Evolutionary conservation across 2,329 filamentous ascomycete genomes (phyloP).

Genomic region (Elsinoe necatrix): DNA sequence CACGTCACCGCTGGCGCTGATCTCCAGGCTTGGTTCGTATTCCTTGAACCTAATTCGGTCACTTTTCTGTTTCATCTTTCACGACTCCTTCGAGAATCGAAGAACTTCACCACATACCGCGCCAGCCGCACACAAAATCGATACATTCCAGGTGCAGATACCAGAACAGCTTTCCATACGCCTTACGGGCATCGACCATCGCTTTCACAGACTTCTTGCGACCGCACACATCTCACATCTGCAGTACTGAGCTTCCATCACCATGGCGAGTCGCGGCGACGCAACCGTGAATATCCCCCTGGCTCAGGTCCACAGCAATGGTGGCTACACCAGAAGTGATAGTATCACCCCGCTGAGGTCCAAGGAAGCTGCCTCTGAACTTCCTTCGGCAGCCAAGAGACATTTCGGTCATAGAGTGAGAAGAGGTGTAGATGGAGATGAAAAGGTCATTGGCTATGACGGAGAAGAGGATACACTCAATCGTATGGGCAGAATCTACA

Average conservation of each 20-base stretch:
- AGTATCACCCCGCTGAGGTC: constrained; percentile 26
- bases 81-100: background rate
- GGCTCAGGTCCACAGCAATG: constrained; percentile 41
- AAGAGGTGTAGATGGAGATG: constrained; percentile 28
- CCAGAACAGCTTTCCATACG: background rate
- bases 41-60: constrained; percentile 13
- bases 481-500: constrained; percentile 52
- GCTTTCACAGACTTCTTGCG: background rate
- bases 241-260: constrained; percentile 9
- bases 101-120: background rate
- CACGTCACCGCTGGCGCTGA: constrained; percentile 9
- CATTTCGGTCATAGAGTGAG: constrained; percentile 32
- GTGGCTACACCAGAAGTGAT: constrained; percentile 31
- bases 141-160: background rate
- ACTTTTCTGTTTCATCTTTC: constrained; percentile 10
- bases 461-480: constrained; percentile 50
- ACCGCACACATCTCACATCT: background rate
- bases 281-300: constrained; percentile 55
- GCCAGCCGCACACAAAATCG: background rate
- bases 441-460: constrained; percentile 31
- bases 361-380: constrained; percentile 17
- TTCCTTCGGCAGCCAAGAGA: constrained; percentile 26
- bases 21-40: constrained; percentile 8
- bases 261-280: constrained; percentile 38
- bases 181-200: background rate